Base-by-base conservation (phyloP, 805 yeast genomes). In the Starmerella apicola region DNA sequence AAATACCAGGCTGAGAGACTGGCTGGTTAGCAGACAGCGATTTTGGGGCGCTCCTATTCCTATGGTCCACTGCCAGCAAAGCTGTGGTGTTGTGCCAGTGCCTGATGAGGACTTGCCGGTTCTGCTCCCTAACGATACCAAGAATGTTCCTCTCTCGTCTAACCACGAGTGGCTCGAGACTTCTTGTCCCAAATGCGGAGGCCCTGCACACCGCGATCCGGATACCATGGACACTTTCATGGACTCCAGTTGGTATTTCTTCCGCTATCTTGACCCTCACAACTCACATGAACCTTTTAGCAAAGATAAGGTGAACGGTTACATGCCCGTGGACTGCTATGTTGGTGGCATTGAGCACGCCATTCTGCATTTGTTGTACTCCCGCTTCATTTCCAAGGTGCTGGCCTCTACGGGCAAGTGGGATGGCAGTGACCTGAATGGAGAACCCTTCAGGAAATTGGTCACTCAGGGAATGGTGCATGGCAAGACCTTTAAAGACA, bases 11-110 rank as follows among this genome's bases (percentile, higher is more conserved):
- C 63, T 91, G 22, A 70, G 96, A 50, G 98, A 91, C 56, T 91
- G 98, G 98, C 68, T 91, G 21, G 80, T 91, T 34, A 79, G 93
- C 53, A 72, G 98, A 55, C 98, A 91, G 59, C 65, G 98, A 44
- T 88, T 81, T 59, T 91, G 98, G 98, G 98, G 98, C 20, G 91
- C 96, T 0, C 98, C 98, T 2, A 91, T 91, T 39, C 98, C 98
- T 4, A 84, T 91, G 16, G 68, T 91, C 21, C 91, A 91, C 54
- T 91, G 98, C 63, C 70, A 68, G 5, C 26, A 23, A 48, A 59
- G 22, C 2, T 91, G 98, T 66, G 98, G 98, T 1, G 62, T 78
- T 0, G 95, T 88, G 1, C 81, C 97, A 0, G 97, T 91, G 16
- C 96, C 96, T 0, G 94, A 81, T 30, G 63, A 72, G 2, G 78